A percentile compares a stretch with the other conserved stretches of the same genome.
phyloP scores from a whole-genome alignment of 108 stramenopile genomes.

The Pinguiococcus pyrenoidosus region DNA sequence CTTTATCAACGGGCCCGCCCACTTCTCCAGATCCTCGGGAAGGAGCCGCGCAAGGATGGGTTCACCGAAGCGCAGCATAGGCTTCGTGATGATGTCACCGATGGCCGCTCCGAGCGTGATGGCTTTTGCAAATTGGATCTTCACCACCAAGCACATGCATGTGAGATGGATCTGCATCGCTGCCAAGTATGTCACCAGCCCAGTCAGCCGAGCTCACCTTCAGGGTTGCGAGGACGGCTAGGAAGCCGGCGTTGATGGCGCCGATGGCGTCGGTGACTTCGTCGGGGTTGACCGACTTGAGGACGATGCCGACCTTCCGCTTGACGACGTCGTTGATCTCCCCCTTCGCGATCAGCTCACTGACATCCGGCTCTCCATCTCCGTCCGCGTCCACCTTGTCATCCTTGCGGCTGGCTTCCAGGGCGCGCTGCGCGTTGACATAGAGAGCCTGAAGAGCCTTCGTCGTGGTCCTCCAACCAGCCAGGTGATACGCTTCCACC shows the following conservation, averaged over 20 bases:
- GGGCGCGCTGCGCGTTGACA: conserved; percentile 50
- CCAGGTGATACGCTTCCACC: conserved; percentile 64
- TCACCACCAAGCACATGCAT: too few relatives aligned
- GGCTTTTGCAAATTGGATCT: conserved; percentile 63
- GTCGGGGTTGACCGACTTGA: conserved; percentile 65
- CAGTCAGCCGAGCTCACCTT: conserved; percentile 14
- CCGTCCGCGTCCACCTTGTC: conserved; percentile 56
- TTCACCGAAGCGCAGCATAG: conserved; percentile 41
- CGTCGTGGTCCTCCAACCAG: conserved; percentile 48
- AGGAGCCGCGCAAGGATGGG: conserved; percentile 43
- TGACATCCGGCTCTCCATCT: conserved; percentile 55
- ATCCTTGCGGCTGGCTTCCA: conserved; percentile 68
- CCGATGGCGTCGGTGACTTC: conserved; percentile 14
- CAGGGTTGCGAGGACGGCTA: conserved; percentile 68
- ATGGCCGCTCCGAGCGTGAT: conserved; percentile 63
- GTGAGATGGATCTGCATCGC: too few relatives aligned
- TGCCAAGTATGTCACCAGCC: too few relatives aligned
- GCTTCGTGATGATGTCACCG: conserved; percentile 49
- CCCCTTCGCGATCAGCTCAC: conserved; percentile 39
- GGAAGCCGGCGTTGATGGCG: conserved; percentile 37
- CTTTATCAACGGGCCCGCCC: conserved; percentile 7
- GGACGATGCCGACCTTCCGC: conserved; percentile 62
- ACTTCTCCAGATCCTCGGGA: conserved; percentile 49
- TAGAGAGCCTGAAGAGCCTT: conserved; percentile 46
- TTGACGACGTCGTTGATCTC: conserved; percentile 52